phyloP scores from a whole-genome alignment of 2,329 filamentous ascomycete genomes.

The Epichloe sibirici region DNA sequence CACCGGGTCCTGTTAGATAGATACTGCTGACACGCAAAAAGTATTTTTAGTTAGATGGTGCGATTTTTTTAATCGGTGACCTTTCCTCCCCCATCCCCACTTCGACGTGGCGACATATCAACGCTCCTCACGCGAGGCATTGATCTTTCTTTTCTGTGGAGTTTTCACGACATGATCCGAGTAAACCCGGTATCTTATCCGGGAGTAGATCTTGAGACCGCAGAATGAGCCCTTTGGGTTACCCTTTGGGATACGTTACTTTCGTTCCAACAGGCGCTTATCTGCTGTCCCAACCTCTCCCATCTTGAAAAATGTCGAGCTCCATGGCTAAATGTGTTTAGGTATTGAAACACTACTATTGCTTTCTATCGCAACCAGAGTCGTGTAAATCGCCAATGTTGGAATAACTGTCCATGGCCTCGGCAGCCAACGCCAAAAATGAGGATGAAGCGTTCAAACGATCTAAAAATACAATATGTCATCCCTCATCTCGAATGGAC shows the following conservation, averaged over 20 bases:
- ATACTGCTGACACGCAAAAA: conserved; percentile 59
- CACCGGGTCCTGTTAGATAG: conserved; percentile 95
- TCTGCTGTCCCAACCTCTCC: background rate
- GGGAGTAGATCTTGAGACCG: background rate
- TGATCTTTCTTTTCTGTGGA: background rate
- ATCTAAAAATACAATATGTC: conserved; percentile 8
- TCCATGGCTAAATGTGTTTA: conserved; percentile 10
- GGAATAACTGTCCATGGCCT: background rate
- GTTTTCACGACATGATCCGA: background rate
- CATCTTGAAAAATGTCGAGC: conserved; percentile 1
- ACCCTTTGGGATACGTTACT: too few relatives aligned
- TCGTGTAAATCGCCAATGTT: conserved; percentile 5
- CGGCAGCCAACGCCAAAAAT: conserved; percentile 1
- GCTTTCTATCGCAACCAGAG: background rate
- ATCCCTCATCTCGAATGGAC: conserved; percentile 4
- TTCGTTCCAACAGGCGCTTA: background rate
- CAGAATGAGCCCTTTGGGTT: background rate
- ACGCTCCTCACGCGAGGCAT: background rate
- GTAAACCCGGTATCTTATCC: background rate
- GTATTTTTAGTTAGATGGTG: background rate
- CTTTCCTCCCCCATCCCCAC: background rate
- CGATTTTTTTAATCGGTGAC: background rate
- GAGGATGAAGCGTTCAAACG: conserved; percentile 6
- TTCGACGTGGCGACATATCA: background rate
- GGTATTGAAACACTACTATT: conserved; percentile 1